Base-by-base conservation (phyloP, 108 stramenopile species). In the Fistulifera solaris region DNA sequence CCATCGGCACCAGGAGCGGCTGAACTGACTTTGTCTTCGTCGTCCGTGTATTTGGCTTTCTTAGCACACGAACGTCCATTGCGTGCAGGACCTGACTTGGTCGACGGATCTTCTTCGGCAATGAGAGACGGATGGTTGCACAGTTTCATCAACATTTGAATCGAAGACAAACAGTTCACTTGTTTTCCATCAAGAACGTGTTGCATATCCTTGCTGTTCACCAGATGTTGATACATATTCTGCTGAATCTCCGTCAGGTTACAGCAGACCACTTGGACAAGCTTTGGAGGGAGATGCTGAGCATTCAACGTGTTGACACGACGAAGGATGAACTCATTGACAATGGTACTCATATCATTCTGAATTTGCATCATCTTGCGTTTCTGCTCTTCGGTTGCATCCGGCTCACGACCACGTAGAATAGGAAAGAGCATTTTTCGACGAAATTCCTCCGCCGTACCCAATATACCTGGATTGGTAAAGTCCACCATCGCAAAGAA, bases 401-500 rank as follows among this genome's bases (percentile, higher is more conserved):
- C 94, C 0, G 98, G 98, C 75, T 99, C 98, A 16, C 98, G 80
- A 12, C 93, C 94, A 19, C 77, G 77, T 13, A 96, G 73, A 68
- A 96, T 94, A 8, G 93, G 94, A 53, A 70, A 61, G 48, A 95
- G 68, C 54, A 64, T 78, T 7, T 83, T 73, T 61, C 66, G 75
- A 18, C 85, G 76, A 56, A 96, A 94, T 16, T 92, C 78, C 46
- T 93, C 88, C 49, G 67, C 83, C 1, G 96, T 89, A 24, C 93
- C 96, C 15, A 94, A 68, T 12, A 96, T 72, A 27, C 88, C 90
- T 7, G 82, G 92, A 70, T 96, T 96, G 64, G 86, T 90, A 61
- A 97, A 97, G 61, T 99, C 85, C 16, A 94, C 92, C 98, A 99
- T 99, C 54, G 96, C 94, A 63, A 67, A 99, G 71, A 97, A 99